Base-by-base conservation (phyloP, 1,284 basidiomycete species). In the Ustilago esculenta region DNA sequence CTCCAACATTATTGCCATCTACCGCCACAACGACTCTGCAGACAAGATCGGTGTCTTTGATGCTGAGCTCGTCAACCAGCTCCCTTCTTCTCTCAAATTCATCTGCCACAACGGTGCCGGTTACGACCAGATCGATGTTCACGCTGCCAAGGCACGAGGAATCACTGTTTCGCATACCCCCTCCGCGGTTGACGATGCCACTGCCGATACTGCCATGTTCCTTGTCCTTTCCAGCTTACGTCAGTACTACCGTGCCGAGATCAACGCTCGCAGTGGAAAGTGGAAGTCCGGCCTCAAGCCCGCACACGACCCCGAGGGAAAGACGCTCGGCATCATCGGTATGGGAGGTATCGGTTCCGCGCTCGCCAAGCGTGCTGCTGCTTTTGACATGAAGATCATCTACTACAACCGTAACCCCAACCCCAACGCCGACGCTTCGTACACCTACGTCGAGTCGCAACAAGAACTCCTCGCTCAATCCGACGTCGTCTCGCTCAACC, bases 1-100 rank as follows among this genome's bases (percentile, higher is more conserved):
- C 83, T 85, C 86, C 41, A 87, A 87, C 32, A 86, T 88, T 2
- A 86, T 90, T 11, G 93, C 88, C 23, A 88, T 95, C 60, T 95
- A 93, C 84, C 86, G 91, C 49, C 86, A 90, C 80, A 90, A 90
- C 82, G 83, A 80, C 29, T 75, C 79, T 2, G 68, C 67, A 0
- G 44, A 57, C 48, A 73, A 70, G 34, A 64, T 78, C 24, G 77
- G 77, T 30, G 42, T 68, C 24, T 79, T 79, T 33, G 77, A 79
- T 48, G 48, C 66, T 39, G 67, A 76, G 37, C 72, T 79, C 11
- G 56, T 79, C 21, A 44, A 46, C 20, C 27, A 40, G 27, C 68
- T 79, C 14, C 77, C 77, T 15, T 8, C 45, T 6, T 65, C 68
- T 17, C 65, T 77, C 53, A 63, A 71, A 46, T 79, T 68, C 24